Conservation (phyloP, 345 rosid species). For the Iberis pinnata region DNA sequence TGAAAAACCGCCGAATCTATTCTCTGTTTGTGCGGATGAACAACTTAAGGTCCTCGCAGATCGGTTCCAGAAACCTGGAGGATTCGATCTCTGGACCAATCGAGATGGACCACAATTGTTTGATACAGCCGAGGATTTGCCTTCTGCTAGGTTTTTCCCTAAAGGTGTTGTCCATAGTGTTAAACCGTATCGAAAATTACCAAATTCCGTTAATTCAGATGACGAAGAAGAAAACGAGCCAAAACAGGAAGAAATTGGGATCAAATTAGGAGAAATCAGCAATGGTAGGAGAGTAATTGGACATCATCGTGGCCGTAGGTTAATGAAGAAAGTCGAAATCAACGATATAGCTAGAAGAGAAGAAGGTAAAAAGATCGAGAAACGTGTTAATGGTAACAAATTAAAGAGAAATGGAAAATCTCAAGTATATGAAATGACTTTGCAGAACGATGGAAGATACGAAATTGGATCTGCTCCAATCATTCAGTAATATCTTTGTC, state of each 20-base stretch:
- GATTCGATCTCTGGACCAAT: conserved; percentile 76
- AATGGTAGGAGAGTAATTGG: no score
- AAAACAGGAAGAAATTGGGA: neutral
- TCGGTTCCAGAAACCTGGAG: conserved; percentile 82
- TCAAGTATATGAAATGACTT: conserved; percentile 24
- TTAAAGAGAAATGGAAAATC: conserved; percentile 24
- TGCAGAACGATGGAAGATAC: conserved; percentile 33
- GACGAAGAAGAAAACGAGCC: conserved; percentile 8
- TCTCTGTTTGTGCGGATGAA: conserved; percentile 72
- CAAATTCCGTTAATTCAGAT: conserved; percentile 12
- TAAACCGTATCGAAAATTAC: conserved; percentile 41
- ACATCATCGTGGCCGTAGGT: conserved; percentile 18
- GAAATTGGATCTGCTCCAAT: conserved; percentile 11
- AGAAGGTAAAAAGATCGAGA: conserved; percentile 20
- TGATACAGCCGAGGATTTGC: conserved; percentile 45
- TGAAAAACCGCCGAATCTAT: conserved; percentile 55
- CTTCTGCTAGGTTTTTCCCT: conserved; percentile 82
- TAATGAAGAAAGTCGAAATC: conserved; percentile 18
- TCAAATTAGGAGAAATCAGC: neutral
- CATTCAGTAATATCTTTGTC: neutral
- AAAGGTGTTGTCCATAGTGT: conserved; percentile 80
- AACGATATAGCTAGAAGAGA: conserved; percentile 9
- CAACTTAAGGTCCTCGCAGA: conserved; percentile 84
- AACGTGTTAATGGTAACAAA: conserved; percentile 23
- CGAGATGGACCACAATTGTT: conserved; percentile 67